Conservation (phyloP, 176 grass and related monocot genomes). For the Aegilops tauschii region DNA sequence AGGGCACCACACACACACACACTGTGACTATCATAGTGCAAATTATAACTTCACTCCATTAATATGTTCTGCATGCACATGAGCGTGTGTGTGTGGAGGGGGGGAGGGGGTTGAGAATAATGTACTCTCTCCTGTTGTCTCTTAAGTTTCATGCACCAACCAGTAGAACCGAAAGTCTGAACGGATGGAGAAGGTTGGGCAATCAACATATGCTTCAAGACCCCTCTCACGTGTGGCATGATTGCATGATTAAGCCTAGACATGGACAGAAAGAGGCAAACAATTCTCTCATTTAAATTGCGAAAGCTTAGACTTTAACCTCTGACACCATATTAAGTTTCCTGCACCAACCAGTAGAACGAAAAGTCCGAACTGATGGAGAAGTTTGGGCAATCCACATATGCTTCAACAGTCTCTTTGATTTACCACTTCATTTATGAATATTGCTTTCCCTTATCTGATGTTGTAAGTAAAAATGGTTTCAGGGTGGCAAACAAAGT, state of each 20-base stretch:
- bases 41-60: background rate
- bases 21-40: background rate
- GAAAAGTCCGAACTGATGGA: too few species aligned
- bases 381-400: background rate
- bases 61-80: background rate
- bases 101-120: background rate
- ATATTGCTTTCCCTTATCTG: conserved; percentile 7
- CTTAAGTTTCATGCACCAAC: background rate
- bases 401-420: background rate
- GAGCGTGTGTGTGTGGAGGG: background rate
- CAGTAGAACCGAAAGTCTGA: too few species aligned
- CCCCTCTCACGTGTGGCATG: too few species aligned
- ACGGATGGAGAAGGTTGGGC: too few species aligned
- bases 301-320: too few species aligned
- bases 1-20: background rate
- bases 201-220: too few species aligned
- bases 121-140: background rate
- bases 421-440: background rate
- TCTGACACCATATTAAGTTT: too few species aligned
- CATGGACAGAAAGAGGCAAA: too few species aligned
- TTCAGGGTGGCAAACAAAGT: conserved; percentile 86
- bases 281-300: too few species aligned
- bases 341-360: too few species aligned
- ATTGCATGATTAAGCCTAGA: too few species aligned
- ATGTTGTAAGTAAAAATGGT: conserved; percentile 12